Evolutionary conservation across 768 basidiomycete genomes (phyloP).

Genomic region (Agaricus blazei): DNA sequence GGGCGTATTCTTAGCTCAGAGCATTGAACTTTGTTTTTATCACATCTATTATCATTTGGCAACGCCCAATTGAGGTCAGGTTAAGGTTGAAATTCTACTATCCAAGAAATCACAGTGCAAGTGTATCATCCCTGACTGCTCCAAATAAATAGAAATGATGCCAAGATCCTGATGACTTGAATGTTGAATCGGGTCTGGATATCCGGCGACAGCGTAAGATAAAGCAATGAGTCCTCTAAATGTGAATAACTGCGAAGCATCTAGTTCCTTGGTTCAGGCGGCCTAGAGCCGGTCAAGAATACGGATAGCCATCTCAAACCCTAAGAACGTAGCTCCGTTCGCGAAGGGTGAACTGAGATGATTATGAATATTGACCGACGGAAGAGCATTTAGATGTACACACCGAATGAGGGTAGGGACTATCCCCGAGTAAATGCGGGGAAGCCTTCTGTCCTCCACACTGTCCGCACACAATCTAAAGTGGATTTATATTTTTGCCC

Average conservation of each 20-base stretch:
- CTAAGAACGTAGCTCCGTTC: slow-evolving; percentile 95
- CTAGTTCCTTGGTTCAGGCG: not conserved
- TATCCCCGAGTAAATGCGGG: slow-evolving; percentile 85
- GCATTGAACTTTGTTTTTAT: no score
- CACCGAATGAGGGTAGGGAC: slow-evolving; percentile 88
- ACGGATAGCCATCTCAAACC: slow-evolving; percentile 89
- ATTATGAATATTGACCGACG: not conserved
- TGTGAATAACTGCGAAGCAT: not conserved
- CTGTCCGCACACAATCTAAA: slow-evolving; percentile 75
- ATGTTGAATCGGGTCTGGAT: no score
- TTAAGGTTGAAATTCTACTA: no score
- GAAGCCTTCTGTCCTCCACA: slow-evolving; percentile 81
- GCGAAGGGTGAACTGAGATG: slow-evolving; percentile 81
- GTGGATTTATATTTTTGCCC: slow-evolving; percentile 82
- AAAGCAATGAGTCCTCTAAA: not conserved
- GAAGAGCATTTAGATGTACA: slow-evolving; percentile 14
- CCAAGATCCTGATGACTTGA: no score
- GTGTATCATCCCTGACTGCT: no score
- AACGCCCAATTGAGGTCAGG: not conserved
- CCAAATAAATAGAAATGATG: no score
- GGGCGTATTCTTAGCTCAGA: no score
- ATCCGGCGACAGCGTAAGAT: no score
- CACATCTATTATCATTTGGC: not conserved
- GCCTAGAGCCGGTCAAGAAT: slow-evolving; percentile 40
- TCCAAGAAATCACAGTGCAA: no score